Evolutionary conservation across 441 rosid species (phyloP).

Genomic region (Populus hybrid): DNA sequence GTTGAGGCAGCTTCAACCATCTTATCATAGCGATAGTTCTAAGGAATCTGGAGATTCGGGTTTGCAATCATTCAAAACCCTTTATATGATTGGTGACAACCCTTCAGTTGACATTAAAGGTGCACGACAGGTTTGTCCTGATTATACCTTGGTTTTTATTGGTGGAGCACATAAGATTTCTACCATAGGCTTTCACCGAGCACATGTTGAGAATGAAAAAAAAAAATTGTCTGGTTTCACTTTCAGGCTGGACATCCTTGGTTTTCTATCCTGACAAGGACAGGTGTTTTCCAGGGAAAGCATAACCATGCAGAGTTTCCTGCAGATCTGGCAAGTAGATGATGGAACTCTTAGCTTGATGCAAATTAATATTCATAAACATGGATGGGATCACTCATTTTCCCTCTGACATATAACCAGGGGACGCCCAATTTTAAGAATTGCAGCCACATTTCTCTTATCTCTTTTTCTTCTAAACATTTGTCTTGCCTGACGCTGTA

Average conservation of each 20-base stretch:
- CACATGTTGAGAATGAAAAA: not conserved
- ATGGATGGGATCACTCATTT: not conserved
- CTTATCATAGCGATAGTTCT: constrained; percentile 12
- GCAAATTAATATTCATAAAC: not conserved
- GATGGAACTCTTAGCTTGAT: not conserved
- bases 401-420: not conserved
- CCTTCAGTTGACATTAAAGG: constrained; percentile 78
- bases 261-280: constrained; percentile 88
- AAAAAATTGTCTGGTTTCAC: not conserved
- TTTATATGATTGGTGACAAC: constrained; percentile 85
- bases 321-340: constrained; percentile 58
- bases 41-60: constrained; percentile 16
- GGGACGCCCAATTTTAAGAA: not conserved
- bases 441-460: not conserved
- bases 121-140: constrained; percentile 49
- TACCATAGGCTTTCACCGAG: not conserved
- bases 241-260: constrained; percentile 77
- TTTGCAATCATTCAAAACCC: constrained; percentile 43
- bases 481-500: not conserved
- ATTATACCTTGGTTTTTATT: not conserved
- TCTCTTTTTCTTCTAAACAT: not conserved
- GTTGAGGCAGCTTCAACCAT: constrained; percentile 41
- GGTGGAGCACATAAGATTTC: not conserved
- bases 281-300: constrained; percentile 77
- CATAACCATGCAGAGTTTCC: constrained; percentile 53